Percentiles rank a stretch among this genome's conserved stretches.
These are phyloP conservation scores for Kalaharituber pfeilii DNA, from an alignment of 2,329 filamentous ascomycete species.

Conservation along the genomic window DNA sequence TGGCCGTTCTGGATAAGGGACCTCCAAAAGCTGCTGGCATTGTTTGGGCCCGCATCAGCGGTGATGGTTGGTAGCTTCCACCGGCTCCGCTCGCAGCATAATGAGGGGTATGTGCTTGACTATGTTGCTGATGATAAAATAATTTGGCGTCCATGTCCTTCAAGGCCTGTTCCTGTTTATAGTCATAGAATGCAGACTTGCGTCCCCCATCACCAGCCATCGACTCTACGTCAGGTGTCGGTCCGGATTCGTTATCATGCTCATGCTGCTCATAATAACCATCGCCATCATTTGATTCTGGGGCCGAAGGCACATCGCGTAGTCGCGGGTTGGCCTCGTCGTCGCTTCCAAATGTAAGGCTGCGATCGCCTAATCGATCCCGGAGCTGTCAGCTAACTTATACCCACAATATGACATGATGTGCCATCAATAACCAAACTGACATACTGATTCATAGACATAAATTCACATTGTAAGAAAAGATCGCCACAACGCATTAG, in stretches of 20 bases:
- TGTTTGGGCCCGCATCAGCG: slow-evolving; percentile 15
- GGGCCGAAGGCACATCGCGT: neutral
- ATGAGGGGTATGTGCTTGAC: slow-evolving; percentile 21
- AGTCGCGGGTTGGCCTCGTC: neutral
- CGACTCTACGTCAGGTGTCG: neutral
- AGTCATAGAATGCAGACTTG: slow-evolving; percentile 81
- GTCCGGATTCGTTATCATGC: neutral
- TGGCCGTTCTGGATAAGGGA: slow-evolving; percentile 23
- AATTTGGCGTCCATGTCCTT: slow-evolving; percentile 87
- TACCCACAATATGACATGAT: neutral
- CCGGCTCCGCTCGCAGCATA: slow-evolving; percentile 5
- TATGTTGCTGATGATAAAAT: slow-evolving; percentile 58
- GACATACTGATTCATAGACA: no score
- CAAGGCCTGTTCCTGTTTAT: slow-evolving; percentile 83
- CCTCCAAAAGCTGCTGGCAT: slow-evolving; percentile 23
- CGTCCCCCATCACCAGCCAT: slow-evolving; percentile 26
- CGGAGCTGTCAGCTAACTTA: neutral
- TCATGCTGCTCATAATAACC: neutral
- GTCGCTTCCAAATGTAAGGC: neutral
- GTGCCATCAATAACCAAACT: no score
- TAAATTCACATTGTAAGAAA: no score
- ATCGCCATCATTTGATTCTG: neutral
- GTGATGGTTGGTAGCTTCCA: slow-evolving; percentile 4
- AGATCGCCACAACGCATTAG: no score
- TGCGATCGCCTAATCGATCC: neutral